Evolutionary conservation across 257 asterid species (phyloP).

Genomic region (Solanum chiquidenum): DNA sequence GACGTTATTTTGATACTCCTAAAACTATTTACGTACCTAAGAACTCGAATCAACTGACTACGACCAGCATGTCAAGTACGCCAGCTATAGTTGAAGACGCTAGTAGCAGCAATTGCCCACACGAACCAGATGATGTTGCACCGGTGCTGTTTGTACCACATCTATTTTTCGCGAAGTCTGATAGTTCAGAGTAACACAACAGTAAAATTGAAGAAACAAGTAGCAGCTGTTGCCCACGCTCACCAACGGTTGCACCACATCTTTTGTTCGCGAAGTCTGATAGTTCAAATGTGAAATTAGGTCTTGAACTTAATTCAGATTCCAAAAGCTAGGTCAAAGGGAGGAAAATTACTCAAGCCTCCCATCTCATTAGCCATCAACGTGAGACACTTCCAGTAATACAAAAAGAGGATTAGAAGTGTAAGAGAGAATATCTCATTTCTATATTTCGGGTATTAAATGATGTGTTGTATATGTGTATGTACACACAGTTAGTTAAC

Average conservation of each 20-base stretch:
- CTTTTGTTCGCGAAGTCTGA: neutral
- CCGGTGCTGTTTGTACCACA: constrained; percentile 23
- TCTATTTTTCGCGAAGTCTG: constrained; percentile 5
- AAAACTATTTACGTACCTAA: neutral
- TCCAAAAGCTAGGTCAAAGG: too few relatives aligned
- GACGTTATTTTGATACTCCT: neutral
- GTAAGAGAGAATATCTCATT: neutral
- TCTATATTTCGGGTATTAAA: neutral
- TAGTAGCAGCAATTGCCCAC: constrained; percentile 1
- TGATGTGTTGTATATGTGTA: neutral
- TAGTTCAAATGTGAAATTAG: neutral
- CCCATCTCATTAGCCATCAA: neutral
- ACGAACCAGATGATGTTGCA: constrained; percentile 8
- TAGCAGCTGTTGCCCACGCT: neutral
- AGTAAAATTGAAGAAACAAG: neutral
- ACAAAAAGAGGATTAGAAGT: neutral
- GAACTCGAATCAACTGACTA: constrained; percentile 1
- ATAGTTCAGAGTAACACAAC: constrained; percentile 3
- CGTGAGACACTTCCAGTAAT: neutral
- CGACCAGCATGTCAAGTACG: constrained; percentile 9
- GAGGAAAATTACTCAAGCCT: neutral
- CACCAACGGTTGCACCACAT: neutral
- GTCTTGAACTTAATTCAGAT: neutral
- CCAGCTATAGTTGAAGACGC: constrained; percentile 1
- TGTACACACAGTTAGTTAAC: neutral